Base-by-base conservation (phyloP, 495 filamentous ascomycete genomes). In the Hyaloscypha bicolor region DNA sequence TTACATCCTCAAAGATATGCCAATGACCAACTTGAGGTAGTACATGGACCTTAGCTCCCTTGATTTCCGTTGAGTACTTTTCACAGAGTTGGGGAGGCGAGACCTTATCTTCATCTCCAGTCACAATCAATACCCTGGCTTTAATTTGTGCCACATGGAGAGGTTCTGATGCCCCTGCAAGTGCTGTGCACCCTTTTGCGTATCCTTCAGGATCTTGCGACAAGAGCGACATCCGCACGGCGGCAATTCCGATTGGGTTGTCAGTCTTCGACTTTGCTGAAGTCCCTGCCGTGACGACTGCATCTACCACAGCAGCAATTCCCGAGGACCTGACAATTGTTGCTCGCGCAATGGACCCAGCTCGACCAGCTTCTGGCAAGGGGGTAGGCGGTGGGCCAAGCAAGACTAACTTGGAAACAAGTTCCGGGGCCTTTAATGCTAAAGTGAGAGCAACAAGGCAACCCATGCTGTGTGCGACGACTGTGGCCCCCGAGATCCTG, bases 181-280 rank as follows among this genome's bases (percentile, higher is more conserved):
- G 75, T 14, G 84, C 83, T 14, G 77, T 73, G 62, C 83, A 86
- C 0, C 77, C 82, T 67, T 86, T 87, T 0, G 83, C 83, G 69
- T 85, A 87, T 11, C 81, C 82, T 66, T 87, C 84, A 2, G 83
- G 78, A 64, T 82, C 78, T 63, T 82, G 81, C 0, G 76, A 69
- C 0, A 82, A 71, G 19, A 86, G 70, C 42, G 77, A 82, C 55
- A 75, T 69, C 25, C 80, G 73, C 12, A 78, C 74, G 4, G 82
- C 79, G 16, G 77, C 72, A 39, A 79, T 53, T 25, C 72, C 76
- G 8, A 86, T 60, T 0, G 76, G 72, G 8, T 81, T 80, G 2
- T 68, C 68, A 9, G 63, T 42, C 67, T 80, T 78, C 0, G 78
- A 77, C n/a, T 67, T 72, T 78, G 71, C 79, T 70, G 69, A 85